phyloP scores from a whole-genome alignment of 495 filamentous ascomycete genomes.

The Penicillium verhagenii region DNA sequence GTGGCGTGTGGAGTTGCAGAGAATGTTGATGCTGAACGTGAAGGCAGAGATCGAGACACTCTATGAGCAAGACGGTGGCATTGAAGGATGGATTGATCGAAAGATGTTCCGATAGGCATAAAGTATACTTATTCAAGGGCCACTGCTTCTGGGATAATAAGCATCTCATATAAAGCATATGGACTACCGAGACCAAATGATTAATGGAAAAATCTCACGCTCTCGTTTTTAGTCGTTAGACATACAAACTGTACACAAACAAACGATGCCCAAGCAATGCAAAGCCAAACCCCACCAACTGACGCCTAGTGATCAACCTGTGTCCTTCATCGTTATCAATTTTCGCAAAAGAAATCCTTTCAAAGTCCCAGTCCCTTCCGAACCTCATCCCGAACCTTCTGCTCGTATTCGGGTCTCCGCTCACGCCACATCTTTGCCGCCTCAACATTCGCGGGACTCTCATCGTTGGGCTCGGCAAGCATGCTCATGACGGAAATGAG shows the following conservation, averaged over 20 bases:
- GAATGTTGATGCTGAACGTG: constrained; percentile 80
- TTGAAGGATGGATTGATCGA: constrained; percentile 65
- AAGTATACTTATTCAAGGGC: not conserved
- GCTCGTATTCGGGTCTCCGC: constrained; percentile 77
- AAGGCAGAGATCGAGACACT: constrained; percentile 91
- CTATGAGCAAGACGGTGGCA: constrained; percentile 55
- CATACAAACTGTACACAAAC: constrained; percentile 16
- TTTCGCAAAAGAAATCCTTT: constrained; percentile 3
- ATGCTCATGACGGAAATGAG: constrained; percentile 98
- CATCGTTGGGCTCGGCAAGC: constrained; percentile 97
- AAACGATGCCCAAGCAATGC: constrained; percentile 19
- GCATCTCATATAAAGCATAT: not conserved
- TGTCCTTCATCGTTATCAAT: constrained; percentile 5
- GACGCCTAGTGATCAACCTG: constrained; percentile 24
- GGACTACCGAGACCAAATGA: not conserved
- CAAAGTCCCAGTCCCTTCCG: constrained; percentile 59
- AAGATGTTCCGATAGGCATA: constrained; percentile 32
- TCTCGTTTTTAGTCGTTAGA: constrained; percentile 3
- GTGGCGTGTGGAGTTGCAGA: constrained; percentile 69
- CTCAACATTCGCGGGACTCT: constrained; percentile 97
- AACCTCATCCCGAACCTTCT: constrained; percentile 78
- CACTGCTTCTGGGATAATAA: not conserved
- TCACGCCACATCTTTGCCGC: constrained; percentile 99
- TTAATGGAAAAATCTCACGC: not conserved
- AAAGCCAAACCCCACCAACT: constrained; percentile 12